A percentile compares a stretch with the other conserved stretches of the same genome.
Conservation (phyloP, 2,329 filamentous ascomycete species). For the Apiospora hydei region DNA sequence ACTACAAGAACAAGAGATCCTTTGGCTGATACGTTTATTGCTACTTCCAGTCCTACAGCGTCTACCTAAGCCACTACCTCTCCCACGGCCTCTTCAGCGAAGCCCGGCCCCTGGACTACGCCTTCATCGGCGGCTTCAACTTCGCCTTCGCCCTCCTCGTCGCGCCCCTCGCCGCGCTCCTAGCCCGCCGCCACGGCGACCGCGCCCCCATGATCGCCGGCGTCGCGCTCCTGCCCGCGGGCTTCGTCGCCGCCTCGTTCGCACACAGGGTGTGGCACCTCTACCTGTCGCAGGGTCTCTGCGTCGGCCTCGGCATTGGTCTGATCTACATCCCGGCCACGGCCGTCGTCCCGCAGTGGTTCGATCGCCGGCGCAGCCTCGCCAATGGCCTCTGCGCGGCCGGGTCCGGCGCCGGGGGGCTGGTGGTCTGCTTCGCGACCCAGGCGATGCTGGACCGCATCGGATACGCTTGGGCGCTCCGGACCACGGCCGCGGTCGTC, state of each 20-base stretch:
- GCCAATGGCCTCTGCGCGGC: conserved; percentile 66
- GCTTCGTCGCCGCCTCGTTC: conserved; percentile 61
- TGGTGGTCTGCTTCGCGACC: conserved; percentile 64
- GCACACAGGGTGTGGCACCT: conserved; percentile 63
- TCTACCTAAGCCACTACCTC: conserved; percentile 66
- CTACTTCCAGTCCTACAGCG: conserved; percentile 52
- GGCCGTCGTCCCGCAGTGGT: conserved; percentile 68
- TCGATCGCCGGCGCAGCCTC: conserved; percentile 62
- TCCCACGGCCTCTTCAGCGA: conserved; percentile 57
- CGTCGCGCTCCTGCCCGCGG: conserved; percentile 57
- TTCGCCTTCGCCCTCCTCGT: conserved; percentile 52
- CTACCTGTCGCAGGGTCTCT: conserved; percentile 65
- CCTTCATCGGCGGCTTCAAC: conserved; percentile 65
- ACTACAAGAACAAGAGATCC: background rate
- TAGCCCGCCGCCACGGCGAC: conserved; percentile 41
- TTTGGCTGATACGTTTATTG: background rate
- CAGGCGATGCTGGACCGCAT: conserved; percentile 64
- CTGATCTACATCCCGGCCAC: conserved; percentile 64
- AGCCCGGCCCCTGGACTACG: conserved; percentile 61
- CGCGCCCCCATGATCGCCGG: conserved; percentile 55
- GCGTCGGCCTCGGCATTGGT: conserved; percentile 68
- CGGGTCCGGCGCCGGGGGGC: conserved; percentile 65
- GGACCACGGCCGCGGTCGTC: conserved; percentile 63
- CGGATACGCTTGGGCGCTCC: conserved; percentile 66
- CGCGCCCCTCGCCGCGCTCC: conserved; percentile 48